Base-by-base conservation (phyloP, 1,284 basidiomycete species). In the Irpex sp. region DNA sequence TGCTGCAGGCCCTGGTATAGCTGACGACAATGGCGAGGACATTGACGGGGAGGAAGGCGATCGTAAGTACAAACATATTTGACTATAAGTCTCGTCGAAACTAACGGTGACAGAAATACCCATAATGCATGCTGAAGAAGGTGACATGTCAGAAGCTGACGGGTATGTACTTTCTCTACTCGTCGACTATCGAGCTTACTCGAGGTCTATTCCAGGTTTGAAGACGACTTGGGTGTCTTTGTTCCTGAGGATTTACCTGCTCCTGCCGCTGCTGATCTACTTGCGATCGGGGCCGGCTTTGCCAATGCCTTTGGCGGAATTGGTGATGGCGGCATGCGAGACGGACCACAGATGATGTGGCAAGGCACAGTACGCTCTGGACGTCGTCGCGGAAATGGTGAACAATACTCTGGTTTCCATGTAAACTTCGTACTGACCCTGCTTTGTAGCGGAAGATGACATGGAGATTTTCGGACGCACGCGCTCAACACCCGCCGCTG, bases 101-200 rank as follows among this genome's bases (percentile, higher is more conserved):
- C 8, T 51, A 33, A 17, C 31, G 21, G 35, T 57, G 31, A 43
- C 36, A 56, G 31, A 21, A 33, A 65, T 68, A 7, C 64, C 65
- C 7, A 63, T 68, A 55, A 69, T 68, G 1, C 83, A 84, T 37
- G 82, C 81, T 64, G 83, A 84, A 60, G 85, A 86, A 62, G 83
- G 78, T 4, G 89, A 91, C 63, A 82, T 88, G 73, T 92, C 90
- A 7, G 89, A 89, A 68, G 84, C 84, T 62, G 89, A 88, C 64
- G 89, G 88, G 81, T 89, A 76, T 63, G 80, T 73, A 4, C 54
- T 69, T 26, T 72, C 68, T 36, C 67, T 65, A 68, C 65, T 5
- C 58, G 68, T 1, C 43, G 4, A 31, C 1, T 6, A 8, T 5
- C 21, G 9, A 21, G 36, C 9, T 53, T 57, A 50, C 49, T 50